These are phyloP conservation scores for Naegleria gruberi DNA, from an alignment of 208 protist species.

Conservation along the genomic window DNA sequence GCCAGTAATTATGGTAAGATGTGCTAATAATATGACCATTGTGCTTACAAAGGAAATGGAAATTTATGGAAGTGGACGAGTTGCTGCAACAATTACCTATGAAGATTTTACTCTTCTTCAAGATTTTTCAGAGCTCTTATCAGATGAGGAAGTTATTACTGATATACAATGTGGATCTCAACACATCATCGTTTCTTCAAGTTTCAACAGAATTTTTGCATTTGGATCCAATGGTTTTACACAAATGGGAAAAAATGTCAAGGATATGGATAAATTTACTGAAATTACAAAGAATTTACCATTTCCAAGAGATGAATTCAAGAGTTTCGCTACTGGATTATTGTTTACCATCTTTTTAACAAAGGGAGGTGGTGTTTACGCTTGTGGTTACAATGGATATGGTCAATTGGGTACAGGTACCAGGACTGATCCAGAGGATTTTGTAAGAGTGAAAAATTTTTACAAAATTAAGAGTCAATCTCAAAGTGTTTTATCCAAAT, in stretches of 20 bases:
- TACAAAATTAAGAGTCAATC: not conserved
- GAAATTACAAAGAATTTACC: not conserved
- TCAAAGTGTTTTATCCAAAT: not conserved
- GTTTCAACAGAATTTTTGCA: not conserved
- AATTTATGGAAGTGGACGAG: not conserved
- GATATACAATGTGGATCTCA: not conserved
- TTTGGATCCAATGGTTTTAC: not conserved
- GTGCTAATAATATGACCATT: not conserved
- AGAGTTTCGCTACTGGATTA: not conserved
- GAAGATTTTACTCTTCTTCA: not conserved
- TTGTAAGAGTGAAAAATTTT: not conserved
- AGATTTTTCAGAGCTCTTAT: not conserved
- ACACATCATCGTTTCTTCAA: not conserved
- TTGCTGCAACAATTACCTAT: not conserved
- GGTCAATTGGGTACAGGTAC: not conserved
- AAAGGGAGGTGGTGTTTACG: not conserved
- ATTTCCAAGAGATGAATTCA: not conserved
- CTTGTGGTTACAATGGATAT: not conserved
- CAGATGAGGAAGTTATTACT: not conserved
- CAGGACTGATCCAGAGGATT: not conserved
- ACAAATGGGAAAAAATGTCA: not conserved
- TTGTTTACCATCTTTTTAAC: not conserved
- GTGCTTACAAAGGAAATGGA: not conserved
- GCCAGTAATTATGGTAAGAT: not conserved
- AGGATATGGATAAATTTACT: not conserved